Base-by-base conservation (phyloP, 2,329 filamentous ascomycete genomes). In the Botryotinia calthae region DNA sequence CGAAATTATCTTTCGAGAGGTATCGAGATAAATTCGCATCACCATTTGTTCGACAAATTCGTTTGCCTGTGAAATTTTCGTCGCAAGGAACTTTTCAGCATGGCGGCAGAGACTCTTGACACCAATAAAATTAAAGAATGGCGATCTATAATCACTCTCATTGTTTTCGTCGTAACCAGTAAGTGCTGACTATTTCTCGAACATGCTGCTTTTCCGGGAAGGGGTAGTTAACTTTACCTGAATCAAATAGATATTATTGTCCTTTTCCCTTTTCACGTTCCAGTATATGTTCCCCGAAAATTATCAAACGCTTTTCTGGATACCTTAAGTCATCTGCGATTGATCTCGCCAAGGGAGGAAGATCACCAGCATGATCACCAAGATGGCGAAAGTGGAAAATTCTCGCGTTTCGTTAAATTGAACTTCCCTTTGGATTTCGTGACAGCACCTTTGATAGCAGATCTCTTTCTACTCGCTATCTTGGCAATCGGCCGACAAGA, bases 131-230 rank as follows among this genome's bases (percentile, higher is more conserved):
- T 93, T 77, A 86, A 81, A 71, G 81, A 87, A 73, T 93, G 90
- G 91, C 85, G 87, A 67, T 92, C 91, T 25, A 93, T 93, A 67
- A 82, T 93, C 72, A 93, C 90, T 0, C 84, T 93, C 48, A 82
- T 93, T 70, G 86, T 90, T 62, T 93, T 93, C 77, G 83, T 93
- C 48, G 61, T 91, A 58, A 90, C 91, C 7, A 93, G 91, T 93
- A 83, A 85, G 90, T 87, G 16, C 51, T 59, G 34, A 48, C 22
- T 22, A 22, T 59, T 58, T 34, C 42, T 44, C 20, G 22, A n/a
- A 42, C 1, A 68, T 18, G 37, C 16, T 18, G 5, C 14, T n/a
- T 20, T 12, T 48, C 22, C 22, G 14, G 46, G 37, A 28, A 51
- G 61, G 59, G 62, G 46, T 63, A n/a, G 63, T 74, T 74, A 40